Evolutionary conservation across 2,329 filamentous ascomycete species (phyloP), one percentile per base, ranked within the genome.

Genomic region (Macrophomina phaseolina): DNA sequence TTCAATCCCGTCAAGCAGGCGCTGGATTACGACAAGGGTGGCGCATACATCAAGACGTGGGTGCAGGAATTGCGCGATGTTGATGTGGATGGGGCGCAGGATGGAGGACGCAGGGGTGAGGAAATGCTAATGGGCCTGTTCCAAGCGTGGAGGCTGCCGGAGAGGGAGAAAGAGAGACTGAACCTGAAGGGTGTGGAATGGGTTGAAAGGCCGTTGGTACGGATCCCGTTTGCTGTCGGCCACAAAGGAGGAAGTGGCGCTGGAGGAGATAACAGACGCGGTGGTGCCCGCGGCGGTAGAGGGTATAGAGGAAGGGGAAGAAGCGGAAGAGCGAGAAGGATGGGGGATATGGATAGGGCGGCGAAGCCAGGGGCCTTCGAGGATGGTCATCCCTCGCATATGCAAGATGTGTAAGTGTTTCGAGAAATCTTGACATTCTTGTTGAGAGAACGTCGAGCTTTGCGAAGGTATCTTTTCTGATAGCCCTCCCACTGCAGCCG

Each of bases 1-100:
- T 94, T 94, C 82, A 94, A 94, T 72, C 91, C 91, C 0, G 87
- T 94, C 58, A 94, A 94, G 76, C 91, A 94, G 75, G 90, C 88
- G 0, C 86, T 91, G 51, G 90, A 93, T 69, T 94, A 94, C 73
- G 91, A 94, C 74, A 83, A 84, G 2, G 80, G 87, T 0, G 91
- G 90, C 2, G 80, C 84, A 6, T 94, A 92, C 70, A 87, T 93
- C 8, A 86, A 86, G n/a, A 81, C 85, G 2, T 94, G 91, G 92
- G 82, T 94, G 0, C 85, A 87, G 0, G 91, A 94, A 74, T 74
- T 93, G 32, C 81, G 84, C 1, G 75, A 80, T 0, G 76, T 93
- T 0, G 78, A 79, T 0, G 72, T 77, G 38, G 78, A 79, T 0
- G 72, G 76, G 46, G 40, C 42, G 76, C 58, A 67, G 40, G n/a